Percentiles rank a stretch among this genome's conserved stretches.
Evolutionary conservation across 148 eudicot species (phyloP).

Genomic region (Nepenthes mirabilis): DNA sequence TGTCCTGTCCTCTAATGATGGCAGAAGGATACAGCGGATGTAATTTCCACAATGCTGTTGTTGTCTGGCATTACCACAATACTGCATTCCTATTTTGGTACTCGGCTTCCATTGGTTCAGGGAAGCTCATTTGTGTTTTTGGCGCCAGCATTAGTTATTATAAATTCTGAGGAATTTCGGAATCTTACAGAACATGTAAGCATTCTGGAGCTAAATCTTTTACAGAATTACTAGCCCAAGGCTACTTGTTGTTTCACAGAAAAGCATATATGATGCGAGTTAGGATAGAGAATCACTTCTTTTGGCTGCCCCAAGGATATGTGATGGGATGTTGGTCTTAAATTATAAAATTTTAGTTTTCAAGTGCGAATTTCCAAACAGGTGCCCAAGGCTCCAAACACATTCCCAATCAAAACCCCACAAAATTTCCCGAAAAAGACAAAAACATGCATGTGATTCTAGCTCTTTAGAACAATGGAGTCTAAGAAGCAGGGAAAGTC

Average conservation of each 20-base stretch:
- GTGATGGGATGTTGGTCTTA: no score
- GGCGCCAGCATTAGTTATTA: constrained; percentile 80
- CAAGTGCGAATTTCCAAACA: no score
- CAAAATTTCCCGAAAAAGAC: no score
- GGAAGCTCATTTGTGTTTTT: constrained; percentile 95
- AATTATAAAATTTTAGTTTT: no score
- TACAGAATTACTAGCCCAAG: neutral
- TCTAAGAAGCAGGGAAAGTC: no score
- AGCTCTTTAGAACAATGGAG: no score
- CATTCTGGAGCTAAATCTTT: neutral
- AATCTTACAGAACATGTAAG: constrained; percentile 89
- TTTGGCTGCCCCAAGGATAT: no score
- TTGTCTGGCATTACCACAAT: constrained; percentile 84
- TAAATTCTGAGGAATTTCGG: constrained; percentile 71
- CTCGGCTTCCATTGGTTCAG: constrained; percentile 92
- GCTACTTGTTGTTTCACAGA: neutral
- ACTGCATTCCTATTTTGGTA: constrained; percentile 75
- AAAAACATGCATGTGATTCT: no score
- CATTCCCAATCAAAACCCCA: no score
- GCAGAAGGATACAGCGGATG: constrained; percentile 84
- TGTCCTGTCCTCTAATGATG: constrained; percentile 9
- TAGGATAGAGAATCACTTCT: no score
- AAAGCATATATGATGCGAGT: neutral
- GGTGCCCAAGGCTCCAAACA: no score
- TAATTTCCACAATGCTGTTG: constrained; percentile 75